Evolutionary conservation across 108 stramenopile genomes (phyloP), one percentile per base, ranked within the genome.

Genomic region (Skeletonema menzelii): DNA sequence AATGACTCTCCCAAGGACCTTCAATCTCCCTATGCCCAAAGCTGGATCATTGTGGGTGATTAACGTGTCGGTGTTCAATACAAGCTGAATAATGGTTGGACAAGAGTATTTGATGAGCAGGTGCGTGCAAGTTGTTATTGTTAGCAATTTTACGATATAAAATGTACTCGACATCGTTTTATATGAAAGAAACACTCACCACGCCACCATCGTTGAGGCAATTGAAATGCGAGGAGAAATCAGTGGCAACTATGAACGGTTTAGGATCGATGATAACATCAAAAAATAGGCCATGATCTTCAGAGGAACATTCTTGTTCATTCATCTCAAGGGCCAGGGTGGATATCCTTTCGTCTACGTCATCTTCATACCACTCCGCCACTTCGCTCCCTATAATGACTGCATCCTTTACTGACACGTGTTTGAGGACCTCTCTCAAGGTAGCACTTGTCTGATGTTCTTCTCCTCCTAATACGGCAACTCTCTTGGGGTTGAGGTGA

Each of bases 391-490:
- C 4, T 8, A 53, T 24, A 8, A 53, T 53, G 5, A 22, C 19
- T 53, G 22, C 49, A 15, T 53, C 49, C 8, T 53, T 15, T 0
- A 53, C 49, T 22, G 49, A 22, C 7, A 10, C 8, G 20, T 53
- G 49, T 53, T 53, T 53, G 4, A 53, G 19, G 2, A 22, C 22
- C 49, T 53, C 49, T 24, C 22, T 22, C 5, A 53, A 2, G 20
- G 22, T n/a, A 10, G 20, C 22, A 53, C 19, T 53, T 8, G 22
- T 53, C 8, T 53, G 20, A 10, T 22, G 49, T 24, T 20, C 22
- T 1, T 53, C 11, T 8, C 96, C 94, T 12, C 95, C 95, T 26
- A 97, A 75, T 59, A 98, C 94, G 30, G 89, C 92, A 17, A 98
- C 96, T 8, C 87, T 80, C 67, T 87, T 87, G 2, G 98, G 97